phyloP scores from a whole-genome alignment of 2,329 filamentous ascomycete genomes.

The Rutstroemia sp. region DNA sequence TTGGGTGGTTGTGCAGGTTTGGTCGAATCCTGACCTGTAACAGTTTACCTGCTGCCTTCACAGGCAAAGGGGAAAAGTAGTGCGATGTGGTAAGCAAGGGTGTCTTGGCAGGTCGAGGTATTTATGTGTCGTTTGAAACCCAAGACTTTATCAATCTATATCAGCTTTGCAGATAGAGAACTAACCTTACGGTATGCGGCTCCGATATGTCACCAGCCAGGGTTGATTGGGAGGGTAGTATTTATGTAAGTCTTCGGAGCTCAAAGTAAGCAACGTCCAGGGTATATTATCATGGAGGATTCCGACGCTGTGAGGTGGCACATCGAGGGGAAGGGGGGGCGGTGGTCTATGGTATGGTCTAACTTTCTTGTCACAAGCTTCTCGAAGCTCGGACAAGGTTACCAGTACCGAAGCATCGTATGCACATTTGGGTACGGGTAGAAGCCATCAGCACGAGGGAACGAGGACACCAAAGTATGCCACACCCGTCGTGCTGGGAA shows the following conservation, averaged over 20 bases:
- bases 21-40: too few relatives aligned
- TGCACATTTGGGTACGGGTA: neutral
- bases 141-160: neutral
- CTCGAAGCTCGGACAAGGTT: neutral
- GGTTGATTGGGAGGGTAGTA: neutral
- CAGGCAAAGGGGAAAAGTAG: neutral
- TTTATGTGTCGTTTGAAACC: neutral
- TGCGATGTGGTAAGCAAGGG: neutral
- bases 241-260: constrained; percentile 2
- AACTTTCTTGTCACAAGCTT: neutral
- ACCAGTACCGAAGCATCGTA: neutral
- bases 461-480: neutral
- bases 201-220: neutral
- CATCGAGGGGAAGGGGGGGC: neutral
- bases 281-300: neutral
- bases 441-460: neutral
- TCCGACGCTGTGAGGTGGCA: neutral
- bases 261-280: neutral
- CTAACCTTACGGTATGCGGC: neutral
- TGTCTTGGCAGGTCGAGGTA: neutral
- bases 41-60: neutral
- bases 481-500: constrained; percentile 1
- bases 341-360: too few relatives aligned
- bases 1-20: neutral
- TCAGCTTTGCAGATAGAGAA: too few relatives aligned